Base-by-base conservation (phyloP, 495 filamentous ascomycete genomes). In the Neurospora sublineolata region DNA sequence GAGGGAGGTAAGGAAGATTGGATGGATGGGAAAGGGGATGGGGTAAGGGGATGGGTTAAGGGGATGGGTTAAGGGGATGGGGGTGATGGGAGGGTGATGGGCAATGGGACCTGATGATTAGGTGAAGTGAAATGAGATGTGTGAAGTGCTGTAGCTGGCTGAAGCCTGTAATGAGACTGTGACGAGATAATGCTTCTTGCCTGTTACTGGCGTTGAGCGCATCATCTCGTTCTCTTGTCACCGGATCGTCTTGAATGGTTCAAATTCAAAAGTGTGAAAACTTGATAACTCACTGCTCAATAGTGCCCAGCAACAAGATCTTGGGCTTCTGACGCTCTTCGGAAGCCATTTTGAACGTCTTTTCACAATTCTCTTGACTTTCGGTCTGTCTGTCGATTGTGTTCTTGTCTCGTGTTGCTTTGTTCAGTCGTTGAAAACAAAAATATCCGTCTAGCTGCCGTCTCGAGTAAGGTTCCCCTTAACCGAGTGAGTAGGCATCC, bases 291-390 rank as follows among this genome's bases (percentile, higher is more conserved):
- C 70, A 82, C 80, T 78, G 77, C 36, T 76, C 78, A 70, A 82
- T 80, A 6, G 37, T 68, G 4, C 80, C 80, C 11, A 82, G 76
- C 37, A 76, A 72, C 3, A 82, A 73, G 68, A 82, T 77, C 70
- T 77, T 79, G 27, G 79, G 78, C 30, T 33, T 64, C 4, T 64
- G 52, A 33, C 7, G 6, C 14, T 64, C 52, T 64, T 18, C 14
- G 27, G 52, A 64, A 64, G 6, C 14, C 52, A 64, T 64, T 1
- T 60, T 64, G 52, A 18, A 8, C 0, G 14, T 18, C 12, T 64
- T 33, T 30, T 30, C 27, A 60, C 23, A 27, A 4, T 2, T 33
- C 27, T 33, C 14, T 33, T 18, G 14, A 60, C 6, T 60, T 0
- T 33, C 4, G 20, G 0, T 33, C 52, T 9, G n/a, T n/a, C n/a